phyloP scores from a whole-genome alignment of 768 basidiomycete species.

The Dendrothele bispora region DNA sequence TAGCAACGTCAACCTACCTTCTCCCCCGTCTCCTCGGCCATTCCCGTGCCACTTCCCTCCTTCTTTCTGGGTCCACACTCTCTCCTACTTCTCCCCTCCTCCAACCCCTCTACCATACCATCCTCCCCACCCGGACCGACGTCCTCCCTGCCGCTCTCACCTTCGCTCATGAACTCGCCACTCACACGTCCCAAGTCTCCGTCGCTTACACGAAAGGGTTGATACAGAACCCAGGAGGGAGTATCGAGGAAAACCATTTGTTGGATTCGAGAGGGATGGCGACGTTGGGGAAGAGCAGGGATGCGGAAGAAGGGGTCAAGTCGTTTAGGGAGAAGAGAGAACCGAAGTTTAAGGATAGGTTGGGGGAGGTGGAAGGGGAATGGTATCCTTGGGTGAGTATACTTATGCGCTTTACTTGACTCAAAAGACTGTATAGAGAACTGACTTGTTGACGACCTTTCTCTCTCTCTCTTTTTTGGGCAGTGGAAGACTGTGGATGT shows the following conservation, averaged over 20 bases:
- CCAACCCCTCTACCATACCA: conserved; percentile 43
- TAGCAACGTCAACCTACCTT: conserved; percentile 45
- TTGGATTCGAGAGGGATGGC: conserved; percentile 50
- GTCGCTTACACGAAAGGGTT: conserved; percentile 53
- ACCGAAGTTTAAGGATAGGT: conserved; percentile 43
- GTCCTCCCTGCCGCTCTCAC: conserved; percentile 53
- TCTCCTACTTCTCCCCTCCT: conserved; percentile 44
- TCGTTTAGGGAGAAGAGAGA: conserved; percentile 49
- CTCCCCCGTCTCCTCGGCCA: conserved; percentile 56
- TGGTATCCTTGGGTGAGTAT: conserved; percentile 55
- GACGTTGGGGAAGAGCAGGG: conserved; percentile 34
- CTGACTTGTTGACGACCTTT: background rate
- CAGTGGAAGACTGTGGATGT: conserved; percentile 40
- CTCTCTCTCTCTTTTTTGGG: background rate
- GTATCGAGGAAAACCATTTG: conserved; percentile 53
- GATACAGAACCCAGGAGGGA: conserved; percentile 48
- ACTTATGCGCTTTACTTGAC: background rate
- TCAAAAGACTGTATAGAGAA: background rate
- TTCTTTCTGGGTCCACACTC: conserved; percentile 47
- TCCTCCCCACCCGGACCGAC: conserved; percentile 47
- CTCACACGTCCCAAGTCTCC: conserved; percentile 50
- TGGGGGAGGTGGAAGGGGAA: conserved; percentile 37
- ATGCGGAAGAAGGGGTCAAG: conserved; percentile 46
- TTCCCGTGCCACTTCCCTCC: conserved; percentile 50
- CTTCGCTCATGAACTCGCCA: conserved; percentile 51